Conservation (phyloP, 2,329 filamentous ascomycete genomes). For the Fusarium compactum region DNA sequence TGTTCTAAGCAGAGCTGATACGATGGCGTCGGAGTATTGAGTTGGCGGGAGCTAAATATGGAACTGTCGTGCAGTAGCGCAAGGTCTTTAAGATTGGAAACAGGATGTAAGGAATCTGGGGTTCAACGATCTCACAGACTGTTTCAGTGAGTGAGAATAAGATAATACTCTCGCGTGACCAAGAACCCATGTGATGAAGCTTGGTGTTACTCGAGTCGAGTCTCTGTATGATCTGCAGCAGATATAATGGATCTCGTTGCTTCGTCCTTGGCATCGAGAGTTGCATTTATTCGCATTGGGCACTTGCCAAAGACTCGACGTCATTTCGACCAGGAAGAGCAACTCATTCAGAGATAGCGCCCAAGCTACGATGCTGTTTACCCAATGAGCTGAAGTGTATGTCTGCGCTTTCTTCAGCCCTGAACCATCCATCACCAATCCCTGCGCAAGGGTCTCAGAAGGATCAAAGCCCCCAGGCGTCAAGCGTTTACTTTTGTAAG, state of each 20-base stretch:
- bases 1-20: conserved; percentile 7
- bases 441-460: conserved; percentile 27
- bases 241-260: background rate
- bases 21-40: conserved; percentile 26
- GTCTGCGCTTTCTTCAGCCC: conserved; percentile 9
- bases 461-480: conserved; percentile 25
- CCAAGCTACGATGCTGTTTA: conserved; percentile 3
- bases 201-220: background rate
- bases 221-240: background rate
- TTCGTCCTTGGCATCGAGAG: background rate
- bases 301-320: conserved; percentile 21
- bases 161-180: background rate
- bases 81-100: conserved; percentile 19
- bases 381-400: conserved; percentile 38
- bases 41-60: conserved; percentile 39
- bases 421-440: conserved; percentile 17
- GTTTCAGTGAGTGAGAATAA: background rate
- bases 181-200: conserved; percentile 2
- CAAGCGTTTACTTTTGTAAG: conserved; percentile 22
- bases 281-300: conserved; percentile 15
- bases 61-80: conserved; percentile 42
- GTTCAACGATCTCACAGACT: conserved; percentile 8
- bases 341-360: conserved; percentile 17
- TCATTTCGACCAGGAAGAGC: conserved; percentile 28
- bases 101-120: conserved; percentile 22